phyloP scores from a whole-genome alignment of 352 stramenopile species.

The Stramenopiles sp. region DNA sequence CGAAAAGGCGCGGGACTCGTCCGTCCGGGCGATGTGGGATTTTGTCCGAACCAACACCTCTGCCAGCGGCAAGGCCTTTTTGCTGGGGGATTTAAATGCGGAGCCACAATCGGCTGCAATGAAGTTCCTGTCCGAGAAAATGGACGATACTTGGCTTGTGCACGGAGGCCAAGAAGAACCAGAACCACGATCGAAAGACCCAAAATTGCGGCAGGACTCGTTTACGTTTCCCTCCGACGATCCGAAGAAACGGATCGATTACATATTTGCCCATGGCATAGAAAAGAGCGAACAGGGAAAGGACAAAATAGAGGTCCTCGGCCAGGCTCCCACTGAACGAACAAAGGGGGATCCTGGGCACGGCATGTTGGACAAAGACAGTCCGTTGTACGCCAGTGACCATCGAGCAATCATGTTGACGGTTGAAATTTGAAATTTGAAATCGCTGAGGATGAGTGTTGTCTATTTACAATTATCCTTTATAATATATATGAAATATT shows the following conservation, averaged over 20 bases:
- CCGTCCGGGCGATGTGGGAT: slow-evolving; percentile 48
- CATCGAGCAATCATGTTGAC: slow-evolving; percentile 56
- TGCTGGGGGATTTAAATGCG: slow-evolving; percentile 57
- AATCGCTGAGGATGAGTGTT: no score
- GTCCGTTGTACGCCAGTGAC: slow-evolving; percentile 55
- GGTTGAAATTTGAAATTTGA: no score
- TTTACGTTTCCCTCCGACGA: slow-evolving; percentile 63
- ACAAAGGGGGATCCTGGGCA: slow-evolving; percentile 31
- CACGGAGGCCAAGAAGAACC: slow-evolving; percentile 35
- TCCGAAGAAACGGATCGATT: slow-evolving; percentile 60
- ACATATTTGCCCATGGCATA: slow-evolving; percentile 45
- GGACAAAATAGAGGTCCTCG: slow-evolving; percentile 30
- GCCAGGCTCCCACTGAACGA: slow-evolving; percentile 41
- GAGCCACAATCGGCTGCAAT: slow-evolving; percentile 54
- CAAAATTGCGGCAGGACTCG: slow-evolving; percentile 28
- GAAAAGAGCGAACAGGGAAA: slow-evolving; percentile 39
- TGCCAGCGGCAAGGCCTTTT: slow-evolving; percentile 32
- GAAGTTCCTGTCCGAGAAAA: slow-evolving; percentile 33
- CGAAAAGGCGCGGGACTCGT: slow-evolving; percentile 41
- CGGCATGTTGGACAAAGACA: slow-evolving; percentile 46
- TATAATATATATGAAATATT: no score
- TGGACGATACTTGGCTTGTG: slow-evolving; percentile 49
- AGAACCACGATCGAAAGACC: slow-evolving; percentile 32
- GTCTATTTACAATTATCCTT: no score
- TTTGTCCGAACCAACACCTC: no score